Percentiles rank a stretch among this genome's conserved stretches.
Conservation (phyloP, 179 eudicot species). For the Carnegiea gigantea region DNA sequence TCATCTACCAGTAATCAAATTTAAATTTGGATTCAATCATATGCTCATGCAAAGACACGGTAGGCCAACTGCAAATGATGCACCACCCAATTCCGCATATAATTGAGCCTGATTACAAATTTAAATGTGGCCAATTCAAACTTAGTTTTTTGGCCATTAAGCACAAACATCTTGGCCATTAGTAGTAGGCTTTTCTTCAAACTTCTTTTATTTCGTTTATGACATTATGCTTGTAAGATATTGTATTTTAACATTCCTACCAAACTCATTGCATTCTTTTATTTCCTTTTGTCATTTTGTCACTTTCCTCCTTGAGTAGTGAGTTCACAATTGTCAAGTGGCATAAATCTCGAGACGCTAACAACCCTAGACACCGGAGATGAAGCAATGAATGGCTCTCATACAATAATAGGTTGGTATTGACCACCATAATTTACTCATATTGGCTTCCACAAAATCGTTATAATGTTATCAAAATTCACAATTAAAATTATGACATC, state of each 20-base stretch:
- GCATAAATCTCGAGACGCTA: slow-evolving; percentile 20
- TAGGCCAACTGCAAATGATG: neutral
- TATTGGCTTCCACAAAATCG: neutral
- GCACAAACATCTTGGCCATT: neutral
- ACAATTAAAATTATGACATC: no score
- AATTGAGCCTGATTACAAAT: neutral
- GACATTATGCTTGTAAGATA: no score
- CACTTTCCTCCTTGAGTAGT: slow-evolving; percentile 9
- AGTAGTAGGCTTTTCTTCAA: neutral
- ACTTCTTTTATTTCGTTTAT: neutral
- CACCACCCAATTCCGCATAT: neutral
- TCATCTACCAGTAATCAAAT: neutral
- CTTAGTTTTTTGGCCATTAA: neutral
- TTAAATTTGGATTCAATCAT: no score
- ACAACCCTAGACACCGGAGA: slow-evolving; percentile 20
- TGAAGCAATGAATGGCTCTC: slow-evolving; percentile 3
- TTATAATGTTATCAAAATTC: neutral
- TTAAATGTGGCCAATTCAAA: neutral
- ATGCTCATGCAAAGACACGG: neutral
- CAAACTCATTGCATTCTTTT: no score
- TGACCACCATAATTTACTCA: no score
- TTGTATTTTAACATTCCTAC: no score
- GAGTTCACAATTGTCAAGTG: slow-evolving; percentile 28
- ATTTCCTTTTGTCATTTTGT: neutral
- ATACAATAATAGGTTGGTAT: neutral